Base-by-base conservation (phyloP, 768 basidiomycete genomes). In the Lactarius vividus region DNA sequence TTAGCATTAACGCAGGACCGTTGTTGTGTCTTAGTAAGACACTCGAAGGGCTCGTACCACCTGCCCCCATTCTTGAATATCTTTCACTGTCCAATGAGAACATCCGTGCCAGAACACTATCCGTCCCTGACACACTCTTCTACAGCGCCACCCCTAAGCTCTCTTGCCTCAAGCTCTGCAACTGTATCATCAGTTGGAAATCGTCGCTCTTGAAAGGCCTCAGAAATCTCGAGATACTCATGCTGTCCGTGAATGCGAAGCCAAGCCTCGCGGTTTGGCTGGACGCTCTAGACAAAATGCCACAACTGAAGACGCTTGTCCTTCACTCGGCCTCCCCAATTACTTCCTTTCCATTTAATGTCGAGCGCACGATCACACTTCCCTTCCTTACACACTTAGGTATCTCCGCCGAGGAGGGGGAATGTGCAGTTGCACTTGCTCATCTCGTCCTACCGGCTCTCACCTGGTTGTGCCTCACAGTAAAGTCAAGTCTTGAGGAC, bases 151-250 rank as follows among this genome's bases (percentile, higher is more conserved):
- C 46, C 13, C 39, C 39, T 39, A 15, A 1, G 5, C 39, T 39
- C 13, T 39, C 39, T 15, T 39, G 39, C 5, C 39, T 39, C 39
- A 16, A 15, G 39, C 39, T 39, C 15, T 2, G 39, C 13, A 15
- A 39, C 39, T 39, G 39, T 15, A 16, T 16, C 39, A 39, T 39
- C 5, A 39, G 39, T 39, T 39, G 39, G 39, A 39, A 23, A 13
- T 49, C 46, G 23, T 29, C 64, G n/a, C 57, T 66, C 35, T 39
- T 69, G 11, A 62, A 46, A 26, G 37, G 61, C 39, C 23, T 69
- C 18, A 40, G 16, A n/a, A 29, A 20, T 16, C 57, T 69, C 15
- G 20, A 65, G 42, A 61, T 68, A 46, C 1, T 23, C 1, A 13
- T 2, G 2, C 35, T 54, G n/a, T 62, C 56, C 16, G 13, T 2